A percentile compares a stretch with the other conserved stretches of the same genome.
phyloP scores from a whole-genome alignment of 2,329 filamentous ascomycete species.

The Verticillium klebahnii region DNA sequence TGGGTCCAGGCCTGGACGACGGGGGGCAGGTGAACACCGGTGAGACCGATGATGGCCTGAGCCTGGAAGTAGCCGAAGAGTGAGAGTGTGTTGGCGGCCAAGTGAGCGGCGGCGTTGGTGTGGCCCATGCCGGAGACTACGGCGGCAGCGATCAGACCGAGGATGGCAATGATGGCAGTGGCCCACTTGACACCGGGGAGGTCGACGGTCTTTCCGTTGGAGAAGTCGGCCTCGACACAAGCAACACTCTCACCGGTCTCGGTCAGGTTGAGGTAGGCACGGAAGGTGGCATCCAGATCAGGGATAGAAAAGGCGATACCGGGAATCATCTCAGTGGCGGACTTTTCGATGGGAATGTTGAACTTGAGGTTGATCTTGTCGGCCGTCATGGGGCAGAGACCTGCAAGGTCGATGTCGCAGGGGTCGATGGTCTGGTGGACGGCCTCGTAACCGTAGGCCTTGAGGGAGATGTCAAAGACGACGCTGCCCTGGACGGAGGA shows the following conservation, averaged over 20 bases:
- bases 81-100: slow-evolving; percentile 87
- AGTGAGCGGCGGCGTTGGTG: slow-evolving; percentile 89
- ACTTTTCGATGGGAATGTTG: slow-evolving; percentile 23
- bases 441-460: slow-evolving; percentile 77
- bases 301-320: slow-evolving; percentile 81
- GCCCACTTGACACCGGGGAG: slow-evolving; percentile 85
- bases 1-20: slow-evolving; percentile 92
- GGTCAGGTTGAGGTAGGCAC: slow-evolving; percentile 73
- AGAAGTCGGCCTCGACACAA: slow-evolving; percentile 82
- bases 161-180: slow-evolving; percentile 80
- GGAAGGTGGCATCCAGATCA: slow-evolving; percentile 83
- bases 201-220: slow-evolving; percentile 90
- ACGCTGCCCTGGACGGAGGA: slow-evolving; percentile 81
- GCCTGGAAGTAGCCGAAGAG: slow-evolving; percentile 93
- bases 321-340: slow-evolving; percentile 58
- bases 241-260: slow-evolving; percentile 61
- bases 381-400: slow-evolving; percentile 86
- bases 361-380: slow-evolving; percentile 69
- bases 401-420: slow-evolving; percentile 63
- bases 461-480: slow-evolving; percentile 68
- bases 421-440: slow-evolving; percentile 67
- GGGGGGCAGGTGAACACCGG: slow-evolving; percentile 74
- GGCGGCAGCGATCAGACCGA: slow-evolving; percentile 79
- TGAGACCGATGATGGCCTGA: slow-evolving; percentile 86
- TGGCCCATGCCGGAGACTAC: slow-evolving; percentile 87